phyloP scores from a whole-genome alignment of 106 monocot species.

The Vanilla planifolia region DNA sequence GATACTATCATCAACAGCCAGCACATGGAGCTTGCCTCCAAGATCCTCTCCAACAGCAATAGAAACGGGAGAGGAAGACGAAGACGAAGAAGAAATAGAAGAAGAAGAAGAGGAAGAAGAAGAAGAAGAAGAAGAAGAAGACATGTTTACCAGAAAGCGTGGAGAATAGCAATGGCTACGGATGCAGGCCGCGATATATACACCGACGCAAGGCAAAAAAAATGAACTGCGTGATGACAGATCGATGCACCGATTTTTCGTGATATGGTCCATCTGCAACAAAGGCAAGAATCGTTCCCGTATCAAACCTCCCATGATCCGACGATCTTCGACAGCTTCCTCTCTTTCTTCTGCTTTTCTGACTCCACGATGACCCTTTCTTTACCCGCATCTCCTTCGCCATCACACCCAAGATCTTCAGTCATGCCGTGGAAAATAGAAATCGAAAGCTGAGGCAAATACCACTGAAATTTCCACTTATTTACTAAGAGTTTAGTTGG shows the following conservation, averaged over 20 bases:
- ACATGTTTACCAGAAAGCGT: no score
- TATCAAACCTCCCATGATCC: slow-evolving; percentile 1
- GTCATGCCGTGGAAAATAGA: no score
- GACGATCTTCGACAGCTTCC: no score
- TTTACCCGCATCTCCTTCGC: no score
- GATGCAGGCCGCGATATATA: neutral
- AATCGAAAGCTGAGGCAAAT: no score
- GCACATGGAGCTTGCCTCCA: slow-evolving; percentile 9
- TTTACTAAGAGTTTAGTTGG: no score
- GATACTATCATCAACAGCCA: slow-evolving; percentile 14
- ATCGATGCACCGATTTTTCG: slow-evolving; percentile 12
- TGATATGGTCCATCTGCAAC: slow-evolving; percentile 5
- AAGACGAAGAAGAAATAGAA: slow-evolving; percentile 3
- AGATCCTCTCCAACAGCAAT: neutral
- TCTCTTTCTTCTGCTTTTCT: no score
- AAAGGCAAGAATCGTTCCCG: slow-evolving; percentile 5
- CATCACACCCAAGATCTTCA: no score
- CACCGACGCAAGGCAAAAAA: neutral
- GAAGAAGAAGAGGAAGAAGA: neutral
- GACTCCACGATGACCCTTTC: no score
- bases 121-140: neutral
- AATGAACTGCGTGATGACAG: neutral
- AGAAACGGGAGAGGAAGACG: neutral
- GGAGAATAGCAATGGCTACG: no score
- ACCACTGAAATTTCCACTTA: no score